phyloP scores from a whole-genome alignment of 768 basidiomycete species.

The Peribolospora baueri region DNA sequence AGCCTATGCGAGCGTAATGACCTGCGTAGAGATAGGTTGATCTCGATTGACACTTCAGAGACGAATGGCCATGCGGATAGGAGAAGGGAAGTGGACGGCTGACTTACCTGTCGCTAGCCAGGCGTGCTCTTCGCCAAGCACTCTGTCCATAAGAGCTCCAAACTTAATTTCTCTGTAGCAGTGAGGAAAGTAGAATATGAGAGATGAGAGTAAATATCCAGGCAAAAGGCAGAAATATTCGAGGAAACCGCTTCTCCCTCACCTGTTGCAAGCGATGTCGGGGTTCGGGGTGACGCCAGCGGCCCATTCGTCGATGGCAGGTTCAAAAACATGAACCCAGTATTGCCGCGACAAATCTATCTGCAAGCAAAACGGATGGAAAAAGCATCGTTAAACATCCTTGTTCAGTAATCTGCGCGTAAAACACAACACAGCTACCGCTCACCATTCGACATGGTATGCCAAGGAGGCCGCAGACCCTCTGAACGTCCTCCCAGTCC shows the following conservation, averaged over 20 bases:
- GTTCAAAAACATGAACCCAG: slow-evolving; percentile 77
- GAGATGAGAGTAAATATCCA: background rate
- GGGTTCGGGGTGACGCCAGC: slow-evolving; percentile 68
- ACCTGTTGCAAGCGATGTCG: slow-evolving; percentile 80
- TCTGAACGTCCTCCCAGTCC: slow-evolving; percentile 75
- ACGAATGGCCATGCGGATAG: background rate
- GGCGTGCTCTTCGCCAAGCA: slow-evolving; percentile 31
- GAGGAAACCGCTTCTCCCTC: slow-evolving; percentile 2
- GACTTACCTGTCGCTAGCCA: slow-evolving; percentile 43
- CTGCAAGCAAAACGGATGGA: slow-evolving; percentile 19
- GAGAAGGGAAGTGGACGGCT: slow-evolving; percentile 1
- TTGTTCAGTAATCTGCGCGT: background rate
- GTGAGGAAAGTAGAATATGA: background rate
- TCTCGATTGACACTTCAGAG: background rate
- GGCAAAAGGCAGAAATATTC: background rate
- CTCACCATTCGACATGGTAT: slow-evolving; percentile 37
- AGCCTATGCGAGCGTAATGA: slow-evolving; percentile 59
- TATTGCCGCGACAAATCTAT: slow-evolving; percentile 75
- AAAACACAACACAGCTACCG: slow-evolving; percentile 4
- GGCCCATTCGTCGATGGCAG: slow-evolving; percentile 53
- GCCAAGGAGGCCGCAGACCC: slow-evolving; percentile 45
- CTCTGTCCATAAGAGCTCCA: slow-evolving; percentile 44
- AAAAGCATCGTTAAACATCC: background rate
- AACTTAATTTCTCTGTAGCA: slow-evolving; percentile 62
- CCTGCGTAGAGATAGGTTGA: slow-evolving; percentile 23